Base-by-base conservation (phyloP, 192 early-diverging fungal species). In the Kickxella alabastrina region DNA sequence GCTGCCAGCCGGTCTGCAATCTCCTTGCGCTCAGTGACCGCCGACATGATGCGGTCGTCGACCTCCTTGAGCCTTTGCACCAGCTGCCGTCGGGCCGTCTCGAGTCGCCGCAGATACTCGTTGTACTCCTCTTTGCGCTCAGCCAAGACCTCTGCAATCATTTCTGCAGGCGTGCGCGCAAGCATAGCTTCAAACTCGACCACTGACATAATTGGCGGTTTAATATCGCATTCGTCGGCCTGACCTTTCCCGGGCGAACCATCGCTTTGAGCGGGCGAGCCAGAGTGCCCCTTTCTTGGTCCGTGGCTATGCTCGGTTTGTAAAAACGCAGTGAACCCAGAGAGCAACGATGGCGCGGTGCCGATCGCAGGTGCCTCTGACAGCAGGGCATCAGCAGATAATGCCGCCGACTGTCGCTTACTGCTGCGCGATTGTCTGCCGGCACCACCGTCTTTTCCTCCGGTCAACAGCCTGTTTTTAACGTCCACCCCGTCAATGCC, bases 81-180 rank as follows among this genome's bases (percentile, higher is more conserved):
- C 26, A 61, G 39, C 10, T 28, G 49, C n/a, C 47, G 40, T 24
- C 69, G 34, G 4, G 21, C 58, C 1, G 18, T 19, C 49, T 73
- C 69, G 4, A 73, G 54, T 24, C 38, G 22, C 23, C 54, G 13
- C 10, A 73, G 21, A 27, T 58, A 43, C 50, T 65, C 62, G 40
- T 45, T 32, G 14, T 65, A 65, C 62, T 73, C 69, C 3, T 47
- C 40, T n/a, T 34, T 44, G 23, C 69, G 57, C 49, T 65, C 58
- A 3, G 18, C 25, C 21, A 73, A 45, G 4, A 65, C 57, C 25
- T 44, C 44, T 1, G 34, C 18, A 2, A 52, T 22, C 29, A 65
- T 27, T 0, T 53, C 54, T 0, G 21, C 23, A 0, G 62, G 69
- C 9, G 58, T 62, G 19, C 15, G 36, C 4, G 24, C 22, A 1